Percentiles rank a stretch among this genome's conserved stretches.
Conservation (phyloP, 106 monocot species). For the Triglochin maritima region DNA sequence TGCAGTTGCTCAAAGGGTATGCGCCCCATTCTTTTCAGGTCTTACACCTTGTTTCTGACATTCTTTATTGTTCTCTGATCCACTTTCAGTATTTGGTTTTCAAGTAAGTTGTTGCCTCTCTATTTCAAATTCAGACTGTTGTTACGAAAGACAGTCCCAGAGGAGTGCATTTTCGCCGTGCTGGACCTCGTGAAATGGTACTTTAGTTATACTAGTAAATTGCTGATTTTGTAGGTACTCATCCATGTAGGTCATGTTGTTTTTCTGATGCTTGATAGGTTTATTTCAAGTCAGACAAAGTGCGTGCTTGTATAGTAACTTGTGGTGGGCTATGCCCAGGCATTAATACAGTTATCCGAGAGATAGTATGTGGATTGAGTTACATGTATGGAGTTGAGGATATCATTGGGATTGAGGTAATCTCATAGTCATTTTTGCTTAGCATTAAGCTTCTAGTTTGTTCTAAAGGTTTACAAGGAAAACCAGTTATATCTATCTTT, state of each 20-base stretch:
- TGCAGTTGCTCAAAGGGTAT: constrained; percentile 9
- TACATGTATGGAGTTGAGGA: constrained; percentile 15
- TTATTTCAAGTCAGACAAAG: constrained; percentile 13
- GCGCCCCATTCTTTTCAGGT: background rate
- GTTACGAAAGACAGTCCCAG: constrained; percentile 9
- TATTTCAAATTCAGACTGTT: background rate
- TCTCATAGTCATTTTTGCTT: background rate
- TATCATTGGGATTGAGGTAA: constrained; percentile 14
- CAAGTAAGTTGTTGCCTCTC: background rate
- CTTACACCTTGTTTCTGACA: background rate
- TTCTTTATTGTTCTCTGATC: background rate
- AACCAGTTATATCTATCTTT: too few species aligned
- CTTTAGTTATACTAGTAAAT: background rate
- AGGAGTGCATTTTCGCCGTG: constrained; percentile 14
- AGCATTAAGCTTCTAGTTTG: background rate
- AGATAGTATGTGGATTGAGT: constrained; percentile 16
- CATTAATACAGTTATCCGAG: constrained; percentile 13
- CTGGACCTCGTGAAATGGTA: constrained; percentile 14
- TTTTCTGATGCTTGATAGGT: constrained; percentile 1
- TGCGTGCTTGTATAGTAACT: constrained; percentile 13
- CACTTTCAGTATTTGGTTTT: background rate
- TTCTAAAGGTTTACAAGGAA: background rate
- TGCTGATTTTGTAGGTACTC: background rate
- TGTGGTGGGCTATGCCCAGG: constrained; percentile 17
- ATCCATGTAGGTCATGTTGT: background rate